These are phyloP conservation scores for Jatropha curcas DNA, from an alignment of 345 rosid genomes.

Conservation along the genomic window DNA sequence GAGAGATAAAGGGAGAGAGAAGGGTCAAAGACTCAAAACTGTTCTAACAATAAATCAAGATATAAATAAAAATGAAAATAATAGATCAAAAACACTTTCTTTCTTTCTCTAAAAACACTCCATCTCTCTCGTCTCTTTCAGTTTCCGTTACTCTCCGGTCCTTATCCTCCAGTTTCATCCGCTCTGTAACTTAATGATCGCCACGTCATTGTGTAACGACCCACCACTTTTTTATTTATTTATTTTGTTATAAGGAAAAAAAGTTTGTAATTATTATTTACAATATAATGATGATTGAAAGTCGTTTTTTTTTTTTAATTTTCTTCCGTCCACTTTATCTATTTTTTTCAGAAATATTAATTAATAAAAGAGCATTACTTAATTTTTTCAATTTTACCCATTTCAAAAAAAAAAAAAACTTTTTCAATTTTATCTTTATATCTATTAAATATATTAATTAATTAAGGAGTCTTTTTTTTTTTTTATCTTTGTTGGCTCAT, in stretches of 20 bases:
- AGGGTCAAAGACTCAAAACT: background rate
- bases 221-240: constrained; percentile 30
- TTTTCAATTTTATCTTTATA: no score
- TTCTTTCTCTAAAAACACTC: no score
- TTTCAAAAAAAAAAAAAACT: no score
- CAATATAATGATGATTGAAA: background rate
- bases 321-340: no score
- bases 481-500: no score
- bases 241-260: background rate
- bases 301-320: background rate
- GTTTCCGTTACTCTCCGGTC: constrained; percentile 45
- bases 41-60: background rate
- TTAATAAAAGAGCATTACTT: no score
- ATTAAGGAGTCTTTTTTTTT: no score
- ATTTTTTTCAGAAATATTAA: background rate
- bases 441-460: no score
- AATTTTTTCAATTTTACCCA: no score
- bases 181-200: constrained; percentile 40
- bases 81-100: background rate
- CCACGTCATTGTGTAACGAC: constrained; percentile 47
- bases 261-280: constrained; percentile 1
- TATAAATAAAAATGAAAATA: background rate
- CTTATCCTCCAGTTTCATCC: constrained; percentile 61
- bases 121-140: constrained; percentile 7
- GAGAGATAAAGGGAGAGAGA: background rate